phyloP scores from a whole-genome alignment of 805 yeast genomes.

The Candida orba region DNA sequence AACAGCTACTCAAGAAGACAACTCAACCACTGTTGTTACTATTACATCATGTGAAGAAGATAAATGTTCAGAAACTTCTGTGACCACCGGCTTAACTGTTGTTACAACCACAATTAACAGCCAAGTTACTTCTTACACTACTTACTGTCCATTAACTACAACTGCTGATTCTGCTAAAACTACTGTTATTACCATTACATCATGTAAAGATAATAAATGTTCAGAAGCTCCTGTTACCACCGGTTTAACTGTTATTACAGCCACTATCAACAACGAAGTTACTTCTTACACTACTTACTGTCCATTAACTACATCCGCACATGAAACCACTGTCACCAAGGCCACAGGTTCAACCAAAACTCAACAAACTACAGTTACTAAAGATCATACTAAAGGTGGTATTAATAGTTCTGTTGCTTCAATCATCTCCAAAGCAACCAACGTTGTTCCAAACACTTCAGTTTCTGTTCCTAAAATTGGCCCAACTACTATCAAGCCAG shows the following conservation, averaged over 20 bases:
- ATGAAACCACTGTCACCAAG: background rate
- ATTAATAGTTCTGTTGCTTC: background rate
- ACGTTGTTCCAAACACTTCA: background rate
- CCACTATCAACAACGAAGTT: background rate
- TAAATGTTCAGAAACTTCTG: background rate
- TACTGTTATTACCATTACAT: background rate
- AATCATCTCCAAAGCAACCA: background rate
- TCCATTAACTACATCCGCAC: background rate
- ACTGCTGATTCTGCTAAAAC: background rate
- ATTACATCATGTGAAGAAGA: background rate
- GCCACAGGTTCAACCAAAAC: too few relatives aligned
- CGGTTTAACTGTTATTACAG: background rate
- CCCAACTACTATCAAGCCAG: background rate
- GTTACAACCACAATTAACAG: background rate
- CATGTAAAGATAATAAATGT: background rate
- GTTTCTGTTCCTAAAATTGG: background rate
- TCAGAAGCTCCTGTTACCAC: background rate
- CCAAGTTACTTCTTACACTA: background rate
- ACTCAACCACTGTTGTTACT: background rate
- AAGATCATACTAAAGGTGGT: background rate
- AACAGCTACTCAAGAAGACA: background rate
- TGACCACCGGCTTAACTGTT: conserved; percentile 3
- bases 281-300: background rate
- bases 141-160: background rate
- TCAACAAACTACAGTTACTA: background rate